Percentiles rank a stretch among this genome's conserved stretches.
Evolutionary conservation across 306 rosid species (phyloP).

Genomic region (Ormosia semicastrata): DNA sequence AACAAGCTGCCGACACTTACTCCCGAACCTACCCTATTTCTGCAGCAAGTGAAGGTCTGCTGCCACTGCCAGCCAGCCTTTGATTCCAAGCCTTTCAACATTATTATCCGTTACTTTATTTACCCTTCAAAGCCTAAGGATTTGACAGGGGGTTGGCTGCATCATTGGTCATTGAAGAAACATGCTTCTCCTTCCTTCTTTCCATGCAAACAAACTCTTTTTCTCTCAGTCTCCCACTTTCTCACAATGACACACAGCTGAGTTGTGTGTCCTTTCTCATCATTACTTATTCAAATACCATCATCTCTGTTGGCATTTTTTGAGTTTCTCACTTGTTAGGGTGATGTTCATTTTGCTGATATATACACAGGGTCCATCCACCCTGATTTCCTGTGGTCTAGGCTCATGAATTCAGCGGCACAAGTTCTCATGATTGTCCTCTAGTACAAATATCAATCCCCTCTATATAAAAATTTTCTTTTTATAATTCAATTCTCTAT

Average conservation of each 20-base stretch:
- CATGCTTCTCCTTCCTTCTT: constrained; percentile 12
- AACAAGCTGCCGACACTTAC: constrained; percentile 66
- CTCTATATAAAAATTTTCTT: background rate
- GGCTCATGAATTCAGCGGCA: background rate
- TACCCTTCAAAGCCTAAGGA: constrained; percentile 1
- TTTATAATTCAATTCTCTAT: background rate
- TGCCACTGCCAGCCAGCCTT: background rate
- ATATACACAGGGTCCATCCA: background rate
- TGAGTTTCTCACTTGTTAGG: background rate
- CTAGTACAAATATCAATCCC: background rate
- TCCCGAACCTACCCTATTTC: constrained; percentile 21
- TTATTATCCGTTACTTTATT: constrained; percentile 13
- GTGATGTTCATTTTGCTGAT: constrained; percentile 12
- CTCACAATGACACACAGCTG: background rate
- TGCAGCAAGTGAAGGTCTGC: constrained; percentile 23
- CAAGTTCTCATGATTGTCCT: constrained; percentile 18
- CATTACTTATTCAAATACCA: background rate
- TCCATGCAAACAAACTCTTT: constrained; percentile 18
- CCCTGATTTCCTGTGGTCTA: background rate
- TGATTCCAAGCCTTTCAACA: constrained; percentile 21
- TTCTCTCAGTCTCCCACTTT: background rate
- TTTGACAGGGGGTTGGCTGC: background rate
- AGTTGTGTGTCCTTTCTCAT: background rate
- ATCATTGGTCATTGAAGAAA: constrained; percentile 1
- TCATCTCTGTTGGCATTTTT: background rate